Conservation (phyloP, 2,329 filamentous ascomycete species). For the Fusarium brevicatenulatum region DNA sequence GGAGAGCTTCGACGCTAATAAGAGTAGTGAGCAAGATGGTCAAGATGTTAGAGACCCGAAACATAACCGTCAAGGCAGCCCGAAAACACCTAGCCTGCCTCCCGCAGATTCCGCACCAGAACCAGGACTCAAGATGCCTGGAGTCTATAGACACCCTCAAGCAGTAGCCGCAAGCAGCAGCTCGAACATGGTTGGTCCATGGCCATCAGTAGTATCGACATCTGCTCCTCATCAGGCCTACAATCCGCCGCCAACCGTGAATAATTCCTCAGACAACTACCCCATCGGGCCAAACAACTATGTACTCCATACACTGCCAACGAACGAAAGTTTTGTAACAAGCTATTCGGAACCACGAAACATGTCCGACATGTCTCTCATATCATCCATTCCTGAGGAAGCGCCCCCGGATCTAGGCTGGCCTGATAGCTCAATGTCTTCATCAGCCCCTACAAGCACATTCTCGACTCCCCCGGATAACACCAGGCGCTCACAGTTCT, state of each 20-base stretch:
- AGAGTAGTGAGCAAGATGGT: slow-evolving; percentile 37
- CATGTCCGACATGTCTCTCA: slow-evolving; percentile 35
- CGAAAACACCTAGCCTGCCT: slow-evolving; percentile 31
- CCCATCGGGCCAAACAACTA: slow-evolving; percentile 37
- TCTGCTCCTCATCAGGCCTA: slow-evolving; percentile 21
- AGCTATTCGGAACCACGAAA: slow-evolving; percentile 39
- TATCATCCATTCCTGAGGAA: slow-evolving; percentile 40
- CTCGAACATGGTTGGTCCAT: slow-evolving; percentile 31
- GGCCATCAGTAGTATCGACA: slow-evolving; percentile 34
- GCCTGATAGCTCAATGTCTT: slow-evolving; percentile 55
- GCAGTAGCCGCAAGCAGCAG: slow-evolving; percentile 16
- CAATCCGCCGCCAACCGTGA: slow-evolving; percentile 21
- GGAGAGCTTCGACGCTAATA: slow-evolving; percentile 24
- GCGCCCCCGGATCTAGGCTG: slow-evolving; percentile 38
- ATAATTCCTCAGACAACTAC: slow-evolving; percentile 34
- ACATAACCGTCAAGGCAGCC: slow-evolving; percentile 16
- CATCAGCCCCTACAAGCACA: slow-evolving; percentile 59
- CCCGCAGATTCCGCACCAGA: slow-evolving; percentile 22
- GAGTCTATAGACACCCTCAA: slow-evolving; percentile 18
- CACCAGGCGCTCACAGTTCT: slow-evolving; percentile 42
- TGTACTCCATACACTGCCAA: slow-evolving; percentile 33
- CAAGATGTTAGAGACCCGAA: slow-evolving; percentile 1
- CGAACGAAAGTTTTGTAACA: slow-evolving; percentile 23
- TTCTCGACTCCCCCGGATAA: slow-evolving; percentile 59
- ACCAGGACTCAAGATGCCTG: slow-evolving; percentile 36